Evolutionary conservation across 768 basidiomycete genomes (phyloP).

Genomic region (Pleurotus salmoneostramineus): DNA sequence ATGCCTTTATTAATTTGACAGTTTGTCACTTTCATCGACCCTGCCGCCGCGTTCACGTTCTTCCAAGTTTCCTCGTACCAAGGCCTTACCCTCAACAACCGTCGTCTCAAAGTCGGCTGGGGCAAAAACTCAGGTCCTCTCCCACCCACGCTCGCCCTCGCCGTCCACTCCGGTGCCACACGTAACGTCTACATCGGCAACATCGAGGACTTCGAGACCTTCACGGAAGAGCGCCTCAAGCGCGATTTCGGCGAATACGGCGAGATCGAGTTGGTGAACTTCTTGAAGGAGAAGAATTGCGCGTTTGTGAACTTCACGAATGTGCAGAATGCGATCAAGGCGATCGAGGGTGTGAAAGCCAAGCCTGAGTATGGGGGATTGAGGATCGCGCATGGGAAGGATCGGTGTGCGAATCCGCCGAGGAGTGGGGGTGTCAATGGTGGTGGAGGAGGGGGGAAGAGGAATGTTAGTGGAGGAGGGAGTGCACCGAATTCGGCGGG

Average conservation of each 20-base stretch:
- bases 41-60: constrained; percentile 89
- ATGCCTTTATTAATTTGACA: constrained; percentile 22
- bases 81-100: constrained; percentile 88
- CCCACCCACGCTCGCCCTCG: constrained; percentile 77
- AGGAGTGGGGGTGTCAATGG: constrained; percentile 56
- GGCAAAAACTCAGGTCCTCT: constrained; percentile 93
- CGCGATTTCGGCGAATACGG: constrained; percentile 95
- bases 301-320: constrained; percentile 97
- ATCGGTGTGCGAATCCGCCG: constrained; percentile 91
- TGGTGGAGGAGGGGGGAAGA: constrained; percentile 53
- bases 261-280: constrained; percentile 96
- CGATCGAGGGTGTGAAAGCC: constrained; percentile 93
- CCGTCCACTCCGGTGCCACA: constrained; percentile 90
- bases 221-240: constrained; percentile 85
- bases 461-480: constrained; percentile 33
- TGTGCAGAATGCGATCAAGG: constrained; percentile 93
- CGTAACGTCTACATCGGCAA: constrained; percentile 96
- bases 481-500: constrained; percentile 18
- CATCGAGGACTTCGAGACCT: constrained; percentile 92
- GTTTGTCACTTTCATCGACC: constrained; percentile 97
- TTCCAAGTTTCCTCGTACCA: constrained; percentile 89
- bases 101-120: constrained; percentile 96
- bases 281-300: constrained; percentile 94
- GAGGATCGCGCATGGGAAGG: constrained; percentile 93
- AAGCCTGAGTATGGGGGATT: constrained; percentile 88